Evolutionary conservation across 495 filamentous ascomycete genomes (phyloP).

Genomic region (Aspergillus coremiiformis): DNA sequence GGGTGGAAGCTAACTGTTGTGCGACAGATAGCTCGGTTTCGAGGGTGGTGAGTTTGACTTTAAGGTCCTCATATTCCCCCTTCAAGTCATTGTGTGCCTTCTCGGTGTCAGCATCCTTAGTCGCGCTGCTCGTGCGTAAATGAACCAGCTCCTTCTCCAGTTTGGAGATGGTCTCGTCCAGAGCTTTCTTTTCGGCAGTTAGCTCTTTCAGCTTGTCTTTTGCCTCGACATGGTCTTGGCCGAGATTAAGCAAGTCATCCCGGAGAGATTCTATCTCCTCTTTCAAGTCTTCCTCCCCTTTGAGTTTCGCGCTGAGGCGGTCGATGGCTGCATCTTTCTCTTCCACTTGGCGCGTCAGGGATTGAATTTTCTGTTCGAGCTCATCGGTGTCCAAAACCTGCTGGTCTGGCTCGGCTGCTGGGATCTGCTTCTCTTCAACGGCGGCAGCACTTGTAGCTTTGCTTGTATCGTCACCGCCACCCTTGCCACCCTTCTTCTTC

Average conservation of each 20-base stretch:
- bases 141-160: constrained; percentile 58
- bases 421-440: constrained; percentile 12
- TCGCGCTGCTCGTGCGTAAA: constrained; percentile 46
- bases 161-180: constrained; percentile 57
- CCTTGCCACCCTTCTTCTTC: constrained; percentile 75
- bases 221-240: constrained; percentile 73
- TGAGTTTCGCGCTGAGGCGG: constrained; percentile 54
- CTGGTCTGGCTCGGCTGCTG: constrained; percentile 19
- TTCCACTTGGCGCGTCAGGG: constrained; percentile 54
- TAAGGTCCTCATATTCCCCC: constrained; percentile 68
- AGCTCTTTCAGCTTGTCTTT: constrained; percentile 72
- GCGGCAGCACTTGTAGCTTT: constrained; percentile 24
- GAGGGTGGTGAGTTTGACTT: constrained; percentile 57
- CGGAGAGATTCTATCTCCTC: constrained; percentile 83
- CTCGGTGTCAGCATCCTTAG: constrained; percentile 43
- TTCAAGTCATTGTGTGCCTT: constrained; percentile 52
- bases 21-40: constrained; percentile 82
- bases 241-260: constrained; percentile 67
- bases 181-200: constrained; percentile 47
- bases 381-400: constrained; percentile 27
- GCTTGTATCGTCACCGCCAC: constrained; percentile 29
- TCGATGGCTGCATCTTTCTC: constrained; percentile 68
- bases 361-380: constrained; percentile 45
- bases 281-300: constrained; percentile 67
- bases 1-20: constrained; percentile 71